Conservation (phyloP, 2,329 filamentous ascomycete species). For the Diatrype stigma region DNA sequence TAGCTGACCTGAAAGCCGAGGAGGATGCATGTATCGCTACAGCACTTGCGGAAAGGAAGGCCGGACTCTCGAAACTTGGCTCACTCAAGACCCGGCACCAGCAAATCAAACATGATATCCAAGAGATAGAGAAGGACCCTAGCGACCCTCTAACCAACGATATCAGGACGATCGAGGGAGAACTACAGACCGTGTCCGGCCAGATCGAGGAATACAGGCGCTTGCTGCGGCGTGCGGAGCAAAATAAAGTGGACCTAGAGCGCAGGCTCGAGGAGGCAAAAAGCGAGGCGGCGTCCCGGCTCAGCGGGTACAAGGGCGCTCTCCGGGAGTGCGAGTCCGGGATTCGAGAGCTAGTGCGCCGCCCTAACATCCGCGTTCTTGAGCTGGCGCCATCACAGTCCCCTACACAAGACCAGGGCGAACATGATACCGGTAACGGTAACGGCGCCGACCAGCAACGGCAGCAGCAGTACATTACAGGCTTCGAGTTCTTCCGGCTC, state of each 20-base stretch:
- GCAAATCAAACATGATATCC: slow-evolving; percentile 48
- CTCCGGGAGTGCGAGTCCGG: slow-evolving; percentile 62
- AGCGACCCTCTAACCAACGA: slow-evolving; percentile 57
- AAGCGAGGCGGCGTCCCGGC: slow-evolving; percentile 64
- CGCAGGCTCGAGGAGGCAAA: slow-evolving; percentile 58
- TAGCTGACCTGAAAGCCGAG: slow-evolving; percentile 64
- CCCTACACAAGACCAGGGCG: slow-evolving; percentile 12
- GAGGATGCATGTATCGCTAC: slow-evolving; percentile 58
- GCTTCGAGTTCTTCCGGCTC: slow-evolving; percentile 54
- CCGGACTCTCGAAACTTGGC: slow-evolving; percentile 55
- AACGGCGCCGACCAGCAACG: neutral
- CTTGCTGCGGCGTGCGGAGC: slow-evolving; percentile 57
- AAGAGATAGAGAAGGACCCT: slow-evolving; percentile 49
- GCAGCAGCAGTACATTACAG: slow-evolving; percentile 26
- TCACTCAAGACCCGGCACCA: slow-evolving; percentile 46
- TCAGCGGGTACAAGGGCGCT: slow-evolving; percentile 67
- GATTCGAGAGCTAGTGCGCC: slow-evolving; percentile 53
- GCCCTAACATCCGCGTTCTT: slow-evolving; percentile 51
- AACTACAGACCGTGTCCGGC: slow-evolving; percentile 48
- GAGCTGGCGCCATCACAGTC: slow-evolving; percentile 46
- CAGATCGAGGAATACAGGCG: slow-evolving; percentile 66
- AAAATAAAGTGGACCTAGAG: slow-evolving; percentile 54
- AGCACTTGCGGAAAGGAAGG: slow-evolving; percentile 53
- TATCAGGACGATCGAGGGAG: slow-evolving; percentile 54
- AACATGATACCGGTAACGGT: slow-evolving; percentile 12